phyloP scores from a whole-genome alignment of 2,329 filamentous ascomycete species.

The Pezicula rhizophila region DNA sequence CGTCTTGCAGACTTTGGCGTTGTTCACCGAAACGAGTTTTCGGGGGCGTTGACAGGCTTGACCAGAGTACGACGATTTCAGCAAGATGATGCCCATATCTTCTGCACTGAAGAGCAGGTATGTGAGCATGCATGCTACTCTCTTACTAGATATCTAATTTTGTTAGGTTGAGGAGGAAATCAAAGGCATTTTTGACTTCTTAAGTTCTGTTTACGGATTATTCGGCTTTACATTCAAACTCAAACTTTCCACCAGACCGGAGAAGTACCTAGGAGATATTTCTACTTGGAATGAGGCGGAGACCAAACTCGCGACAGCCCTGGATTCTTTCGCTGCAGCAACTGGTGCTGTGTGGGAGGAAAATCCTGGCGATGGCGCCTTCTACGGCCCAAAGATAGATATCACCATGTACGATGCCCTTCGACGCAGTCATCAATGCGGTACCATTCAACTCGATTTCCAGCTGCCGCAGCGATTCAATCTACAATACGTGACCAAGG shows the following conservation, averaged over 20 bases:
- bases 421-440: slow-evolving; percentile 78
- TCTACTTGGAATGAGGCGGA: slow-evolving; percentile 89
- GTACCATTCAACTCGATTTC: slow-evolving; percentile 92
- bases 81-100: slow-evolving; percentile 95
- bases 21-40: slow-evolving; percentile 90
- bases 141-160: no score
- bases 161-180: slow-evolving; percentile 71
- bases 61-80: slow-evolving; percentile 91
- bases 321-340: slow-evolving; percentile 64
- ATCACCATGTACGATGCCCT: slow-evolving; percentile 89
- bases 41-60: slow-evolving; percentile 81
- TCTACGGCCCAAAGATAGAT: slow-evolving; percentile 98
- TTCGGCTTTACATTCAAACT: slow-evolving; percentile 89
- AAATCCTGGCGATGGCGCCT: slow-evolving; percentile 92
- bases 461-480: slow-evolving; percentile 81
- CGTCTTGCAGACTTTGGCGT: slow-evolving; percentile 94
- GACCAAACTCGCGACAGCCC: slow-evolving; percentile 67
- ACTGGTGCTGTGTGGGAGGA: slow-evolving; percentile 73
- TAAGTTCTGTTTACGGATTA: slow-evolving; percentile 71
- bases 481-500: slow-evolving; percentile 71
- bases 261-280: slow-evolving; percentile 82
- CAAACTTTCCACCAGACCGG: slow-evolving; percentile 83
- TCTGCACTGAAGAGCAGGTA: slow-evolving; percentile 82
- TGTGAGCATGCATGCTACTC: no score
- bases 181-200: slow-evolving; percentile 78